Conservation (phyloP, 2,329 filamentous ascomycete species). For the Nemania sp. region DNA sequence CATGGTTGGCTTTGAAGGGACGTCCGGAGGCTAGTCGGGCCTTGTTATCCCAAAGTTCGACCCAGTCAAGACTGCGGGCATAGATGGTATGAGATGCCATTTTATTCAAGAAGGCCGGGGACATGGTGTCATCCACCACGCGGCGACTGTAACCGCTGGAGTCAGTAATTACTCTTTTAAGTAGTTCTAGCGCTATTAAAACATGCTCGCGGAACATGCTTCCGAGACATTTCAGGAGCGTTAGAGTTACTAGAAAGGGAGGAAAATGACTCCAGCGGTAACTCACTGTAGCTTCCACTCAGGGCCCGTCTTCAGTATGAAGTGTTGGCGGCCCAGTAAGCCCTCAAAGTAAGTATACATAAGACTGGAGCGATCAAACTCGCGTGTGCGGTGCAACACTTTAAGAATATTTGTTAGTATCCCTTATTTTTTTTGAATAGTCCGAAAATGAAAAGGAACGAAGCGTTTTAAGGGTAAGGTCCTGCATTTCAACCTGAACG, state of each 20-base stretch:
- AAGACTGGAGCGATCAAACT: conserved; percentile 24
- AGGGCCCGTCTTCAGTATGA: conserved; percentile 16
- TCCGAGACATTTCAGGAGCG: no score
- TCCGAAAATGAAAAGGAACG: conserved; percentile 1
- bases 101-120: conserved; percentile 17
- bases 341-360: conserved; percentile 23
- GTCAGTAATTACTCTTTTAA: no score
- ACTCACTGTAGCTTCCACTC: conserved; percentile 24
- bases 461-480: neutral
- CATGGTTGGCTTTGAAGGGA: conserved; percentile 42
- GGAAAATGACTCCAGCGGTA: no score
- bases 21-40: conserved; percentile 51
- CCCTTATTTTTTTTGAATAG: neutral
- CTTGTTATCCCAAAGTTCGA: conserved; percentile 50
- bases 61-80: conserved; percentile 36
- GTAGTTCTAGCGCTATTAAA: no score
- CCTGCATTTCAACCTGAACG: neutral
- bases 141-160: no score
- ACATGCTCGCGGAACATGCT: no score
- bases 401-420: neutral
- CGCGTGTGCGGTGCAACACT: conserved; percentile 26
- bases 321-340: conserved; percentile 21
- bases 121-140: conserved; percentile 27
- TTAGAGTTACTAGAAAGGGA: no score
- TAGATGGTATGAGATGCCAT: conserved; percentile 9